Evolutionary conservation across 345 rosid genomes (phyloP), one percentile per base, ranked within the genome.

Genomic region (Gossypium longicalyx): DNA sequence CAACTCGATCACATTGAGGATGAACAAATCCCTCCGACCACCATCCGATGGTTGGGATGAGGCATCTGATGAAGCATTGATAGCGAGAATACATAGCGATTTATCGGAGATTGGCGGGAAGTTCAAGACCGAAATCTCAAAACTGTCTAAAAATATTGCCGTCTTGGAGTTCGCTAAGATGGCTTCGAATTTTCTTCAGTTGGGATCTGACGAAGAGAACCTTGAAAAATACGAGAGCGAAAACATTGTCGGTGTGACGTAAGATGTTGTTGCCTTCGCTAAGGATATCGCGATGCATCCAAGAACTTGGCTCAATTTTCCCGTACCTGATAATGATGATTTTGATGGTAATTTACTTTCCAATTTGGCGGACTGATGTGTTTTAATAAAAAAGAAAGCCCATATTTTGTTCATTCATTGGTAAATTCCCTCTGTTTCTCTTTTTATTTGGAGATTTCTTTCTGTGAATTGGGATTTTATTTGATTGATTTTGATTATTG

Each of bases 281-380:
- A 90, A 86, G 80, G 91, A 91, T 78, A 79, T 91, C 41, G 87
- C 97, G n/a, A 81, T 85, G 97, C 97, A 95, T 89, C 97, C 97
- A 0, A 92, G 87, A 82, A 93, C 99, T 74, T 95, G 99, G 99
- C 79, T 93, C 2, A 92, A 91, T 82, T 95, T 95, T 73, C 98
- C 97, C 25, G 76, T 91, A 9, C 88, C 87, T 9, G 90, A 88
- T 7, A 83, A 83, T 57, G 89, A 84, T 38, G 88, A 83, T 71
- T 93, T 88, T 71, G 94, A 91, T 74, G 98, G 98, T 91, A 80
- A 38, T 19, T 63, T 27, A 67, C 71, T 13, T 75, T 38, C 7
- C 15, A 43, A 20, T 58, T 44, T 41, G 1, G 20, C 13, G 9
- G 12, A 72, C 23, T 58, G 43, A 20, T 56, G 9, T 43, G 53